Conservation (phyloP, 495 filamentous ascomycete species). For the Cryomyces minteri region DNA sequence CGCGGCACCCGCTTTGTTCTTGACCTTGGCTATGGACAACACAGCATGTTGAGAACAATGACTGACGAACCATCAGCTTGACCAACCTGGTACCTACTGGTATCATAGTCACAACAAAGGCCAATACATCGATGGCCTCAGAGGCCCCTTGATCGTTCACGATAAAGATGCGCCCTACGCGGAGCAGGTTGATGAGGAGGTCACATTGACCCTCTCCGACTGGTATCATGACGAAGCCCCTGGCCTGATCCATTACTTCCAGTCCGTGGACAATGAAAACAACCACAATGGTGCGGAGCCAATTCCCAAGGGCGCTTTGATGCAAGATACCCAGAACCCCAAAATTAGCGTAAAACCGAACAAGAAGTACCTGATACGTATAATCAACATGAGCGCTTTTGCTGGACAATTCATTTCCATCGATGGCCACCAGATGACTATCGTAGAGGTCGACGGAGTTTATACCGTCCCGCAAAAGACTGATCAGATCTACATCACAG, state of each 20-base stretch:
- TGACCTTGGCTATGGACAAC: background rate
- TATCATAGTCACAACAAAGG: constrained; percentile 17
- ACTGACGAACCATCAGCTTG: background rate
- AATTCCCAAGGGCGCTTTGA: constrained; percentile 18
- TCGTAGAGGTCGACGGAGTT: constrained; percentile 10
- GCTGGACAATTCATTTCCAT: constrained; percentile 8
- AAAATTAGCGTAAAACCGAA: constrained; percentile 9
- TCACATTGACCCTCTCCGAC: constrained; percentile 36
- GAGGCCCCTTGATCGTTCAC: constrained; percentile 38
- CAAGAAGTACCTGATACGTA: constrained; percentile 14
- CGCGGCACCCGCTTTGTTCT: background rate
- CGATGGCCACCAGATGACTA: constrained; percentile 9
- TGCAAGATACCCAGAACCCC: constrained; percentile 38
- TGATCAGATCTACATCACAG: constrained; percentile 15
- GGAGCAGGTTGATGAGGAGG: constrained; percentile 26
- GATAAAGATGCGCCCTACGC: constrained; percentile 23
- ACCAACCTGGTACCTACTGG: constrained; percentile 18
- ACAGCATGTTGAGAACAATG: background rate
- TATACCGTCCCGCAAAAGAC: constrained; percentile 6
- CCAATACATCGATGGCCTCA: constrained; percentile 30
- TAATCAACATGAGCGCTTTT: constrained; percentile 17
- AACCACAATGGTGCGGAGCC: constrained; percentile 13
- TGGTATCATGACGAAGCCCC: constrained; percentile 37
- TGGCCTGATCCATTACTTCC: constrained; percentile 29
- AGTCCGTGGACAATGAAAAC: constrained; percentile 28